Base-by-base conservation (phyloP, 2,329 filamentous ascomycete genomes). In the Fusarium coffeatum region DNA sequence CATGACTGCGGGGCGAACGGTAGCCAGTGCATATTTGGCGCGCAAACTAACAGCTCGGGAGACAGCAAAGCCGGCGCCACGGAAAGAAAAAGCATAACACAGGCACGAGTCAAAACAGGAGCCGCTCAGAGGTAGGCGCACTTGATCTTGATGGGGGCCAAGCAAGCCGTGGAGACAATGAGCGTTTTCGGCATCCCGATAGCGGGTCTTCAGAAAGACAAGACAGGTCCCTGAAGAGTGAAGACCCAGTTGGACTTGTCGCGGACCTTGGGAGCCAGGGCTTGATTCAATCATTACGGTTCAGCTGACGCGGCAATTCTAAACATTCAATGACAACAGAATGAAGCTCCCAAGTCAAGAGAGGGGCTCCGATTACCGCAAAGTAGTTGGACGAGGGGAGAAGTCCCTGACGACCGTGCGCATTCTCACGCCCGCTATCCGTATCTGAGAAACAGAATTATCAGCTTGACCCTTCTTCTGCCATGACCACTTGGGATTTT, bases 31-130 rank as follows among this genome's bases (percentile, higher is more conserved):
- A 48, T 61, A 40, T 60, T 41, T 71, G 71, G 72, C 69, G 71
- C 55, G 50, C 48, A 64, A 64, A 49, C 60, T 75, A 74, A 59
- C 65, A 70, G 28, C 47, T 66, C 73, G 73, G 73, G 70, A 73
- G 51, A 55, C 51, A 60, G 55, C 62, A 58, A 69, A 72, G 69
- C 73, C 73, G 73, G 68, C 63, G 66, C 70, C 70, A 74, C 68
- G 58, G 64, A 64, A 59, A 59, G 47, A 73, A 66, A 64, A 74
- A 72, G 59, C 57, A 75, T 58, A 72, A 69, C 62, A 65, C 65
- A 73, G 58, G 59, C 68, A 59, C 65, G 63, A 68, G 64, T 63
- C 63, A 71, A 70, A 63, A 59, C 58, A 63, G 55, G 53, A 66
- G 48, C 61, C 55, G 47, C 61, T 47, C 45, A 63, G 46, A 49